phyloP scores from a whole-genome alignment of 495 filamentous ascomycete species.

The Penicillium longicatenatum region DNA sequence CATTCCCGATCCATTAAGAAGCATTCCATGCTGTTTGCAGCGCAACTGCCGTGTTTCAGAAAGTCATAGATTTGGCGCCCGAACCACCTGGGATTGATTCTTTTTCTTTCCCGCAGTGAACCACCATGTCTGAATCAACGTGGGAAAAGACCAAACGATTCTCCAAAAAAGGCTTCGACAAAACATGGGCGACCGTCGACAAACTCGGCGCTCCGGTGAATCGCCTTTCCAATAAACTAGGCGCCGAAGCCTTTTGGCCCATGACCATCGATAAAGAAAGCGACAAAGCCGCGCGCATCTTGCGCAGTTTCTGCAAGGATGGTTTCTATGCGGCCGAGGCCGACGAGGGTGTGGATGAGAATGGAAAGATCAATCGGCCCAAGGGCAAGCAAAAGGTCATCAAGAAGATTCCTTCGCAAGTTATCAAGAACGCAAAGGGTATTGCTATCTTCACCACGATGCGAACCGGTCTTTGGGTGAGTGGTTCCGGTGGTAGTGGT shows the following conservation, averaged over 20 bases:
- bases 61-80: slow-evolving; percentile 18
- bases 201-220: slow-evolving; percentile 71
- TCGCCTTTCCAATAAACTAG: slow-evolving; percentile 69
- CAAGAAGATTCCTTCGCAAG: slow-evolving; percentile 81
- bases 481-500: slow-evolving; percentile 79
- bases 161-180: slow-evolving; percentile 57
- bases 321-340: slow-evolving; percentile 58
- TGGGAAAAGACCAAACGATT: slow-evolving; percentile 47
- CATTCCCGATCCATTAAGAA: slow-evolving; percentile 25
- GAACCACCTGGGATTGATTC: no score
- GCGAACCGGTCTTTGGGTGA: slow-evolving; percentile 88
- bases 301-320: slow-evolving; percentile 78
- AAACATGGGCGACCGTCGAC: slow-evolving; percentile 54
- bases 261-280: slow-evolving; percentile 77
- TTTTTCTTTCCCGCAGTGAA: slow-evolving; percentile 3
- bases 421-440: slow-evolving; percentile 83
- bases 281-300: slow-evolving; percentile 80
- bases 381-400: slow-evolving; percentile 68
- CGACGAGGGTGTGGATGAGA: slow-evolving; percentile 27
- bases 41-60: slow-evolving; percentile 17
- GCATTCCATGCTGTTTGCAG: slow-evolving; percentile 26
- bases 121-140: slow-evolving; percentile 33
- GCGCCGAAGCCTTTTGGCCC: slow-evolving; percentile 81
- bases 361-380: slow-evolving; percentile 54
- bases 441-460: slow-evolving; percentile 91